Base-by-base conservation (phyloP, 495 filamentous ascomycete species). In the Xylaria longipes region DNA sequence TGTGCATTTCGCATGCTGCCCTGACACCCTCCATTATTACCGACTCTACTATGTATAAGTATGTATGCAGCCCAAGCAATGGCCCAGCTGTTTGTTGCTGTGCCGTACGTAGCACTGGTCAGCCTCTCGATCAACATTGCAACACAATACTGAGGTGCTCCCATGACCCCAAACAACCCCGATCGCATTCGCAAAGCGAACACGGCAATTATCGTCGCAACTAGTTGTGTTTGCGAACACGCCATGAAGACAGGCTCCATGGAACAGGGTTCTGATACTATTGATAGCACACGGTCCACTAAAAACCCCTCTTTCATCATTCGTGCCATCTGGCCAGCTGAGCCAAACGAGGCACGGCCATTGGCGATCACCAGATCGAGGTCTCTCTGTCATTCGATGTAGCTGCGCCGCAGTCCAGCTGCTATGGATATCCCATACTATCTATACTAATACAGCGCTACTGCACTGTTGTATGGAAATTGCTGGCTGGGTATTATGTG, bases 261-360 rank as follows among this genome's bases (percentile, higher is more conserved):
- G 48, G 33, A 5, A 29, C 65, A 68, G 12, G 52, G 14, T 57
- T 45, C 2, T 70, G 57, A 65, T 71, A 45, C 69, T 71, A 71
- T 71, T 65, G 61, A 71, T 71, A 71, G 69, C 69, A 54, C 20
- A n/a, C 9, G 50, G 9, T 29, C 69, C 69, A 71, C 61, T 65
- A 57, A 56, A 64, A 41, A 56, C 31, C 29, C 29, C 12, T 31
- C 68, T 20, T 62, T 52, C 41, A 31, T 71, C 45, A 58, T 71
- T 65, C 35, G 58, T 65, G 46, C 61, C 27, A 6, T 65, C 45
- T 45, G 39, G 60, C 69, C 46, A 65, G 69, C 68, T 70, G 68
- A 70, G 68, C 65, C 52, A 64, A 64, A 64, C 56, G 68, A 70
- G 68, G 68, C 68, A 70, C 33, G 27, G 48, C 65, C 31, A 68